Percentiles rank a stretch among this genome's conserved stretches.
phyloP scores from a whole-genome alignment of 1,139 yeast species.

The Suhomyces bokatorum region DNA sequence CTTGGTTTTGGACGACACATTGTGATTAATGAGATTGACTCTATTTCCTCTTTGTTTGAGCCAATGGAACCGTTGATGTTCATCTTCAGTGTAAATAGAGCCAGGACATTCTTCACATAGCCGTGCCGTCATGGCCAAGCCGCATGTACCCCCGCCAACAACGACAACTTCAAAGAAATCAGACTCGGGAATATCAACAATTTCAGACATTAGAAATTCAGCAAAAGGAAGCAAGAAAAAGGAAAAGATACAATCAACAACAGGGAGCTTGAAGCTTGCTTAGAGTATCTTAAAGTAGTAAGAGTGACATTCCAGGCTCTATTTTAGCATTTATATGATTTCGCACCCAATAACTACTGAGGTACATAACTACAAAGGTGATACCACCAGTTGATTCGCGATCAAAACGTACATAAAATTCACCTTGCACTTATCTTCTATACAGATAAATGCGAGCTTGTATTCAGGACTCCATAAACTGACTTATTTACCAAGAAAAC shows the following conservation, averaged over 20 bases:
- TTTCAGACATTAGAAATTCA: conserved; percentile 2
- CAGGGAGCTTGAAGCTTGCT: not conserved
- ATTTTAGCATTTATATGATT: conserved; percentile 2
- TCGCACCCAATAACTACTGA: conserved; percentile 14
- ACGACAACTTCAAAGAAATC: conserved; percentile 34
- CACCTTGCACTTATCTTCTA: not conserved
- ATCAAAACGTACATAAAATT: not conserved
- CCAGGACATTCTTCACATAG: conserved; percentile 42
- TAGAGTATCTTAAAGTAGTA: not conserved
- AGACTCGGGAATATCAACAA: conserved; percentile 18
- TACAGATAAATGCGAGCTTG: not conserved
- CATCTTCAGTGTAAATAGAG: conserved; percentile 42
- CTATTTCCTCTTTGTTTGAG: conserved; percentile 32
- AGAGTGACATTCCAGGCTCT: not conserved
- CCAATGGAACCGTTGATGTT: conserved; percentile 46
- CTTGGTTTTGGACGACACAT: conserved; percentile 18
- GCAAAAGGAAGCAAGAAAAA: not conserved
- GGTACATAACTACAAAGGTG: conserved; percentile 15
- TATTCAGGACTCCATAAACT: not conserved
- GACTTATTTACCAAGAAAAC: conserved; percentile 27
- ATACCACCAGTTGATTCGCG: not conserved
- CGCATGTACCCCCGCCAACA: conserved; percentile 46
- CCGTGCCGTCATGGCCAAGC: conserved; percentile 37
- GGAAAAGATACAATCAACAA: not conserved
- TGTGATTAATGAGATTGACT: conserved; percentile 27